Evolutionary conservation across 2,329 filamentous ascomycete species (phyloP).

Genomic region (Botryosphaeria agaves): DNA sequence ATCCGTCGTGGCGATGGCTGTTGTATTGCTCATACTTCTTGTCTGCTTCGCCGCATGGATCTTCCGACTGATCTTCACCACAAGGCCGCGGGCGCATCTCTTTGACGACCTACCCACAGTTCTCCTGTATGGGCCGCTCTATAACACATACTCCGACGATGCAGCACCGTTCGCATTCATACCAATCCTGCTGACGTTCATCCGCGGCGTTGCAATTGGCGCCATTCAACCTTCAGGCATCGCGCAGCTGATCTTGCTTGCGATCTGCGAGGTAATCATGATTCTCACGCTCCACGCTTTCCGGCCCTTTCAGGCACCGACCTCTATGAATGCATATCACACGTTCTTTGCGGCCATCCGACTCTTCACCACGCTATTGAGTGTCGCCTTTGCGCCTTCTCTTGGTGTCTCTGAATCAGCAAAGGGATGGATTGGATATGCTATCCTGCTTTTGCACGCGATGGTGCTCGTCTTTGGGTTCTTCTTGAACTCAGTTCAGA

Average conservation of each 20-base stretch:
- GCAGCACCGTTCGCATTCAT: slow-evolving; percentile 80
- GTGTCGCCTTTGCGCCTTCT: slow-evolving; percentile 59
- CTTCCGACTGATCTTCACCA: slow-evolving; percentile 61
- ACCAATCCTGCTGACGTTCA: slow-evolving; percentile 66
- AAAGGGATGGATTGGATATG: slow-evolving; percentile 91
- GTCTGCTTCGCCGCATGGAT: slow-evolving; percentile 63
- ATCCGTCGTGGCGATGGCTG: slow-evolving; percentile 57
- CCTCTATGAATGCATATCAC: slow-evolving; percentile 95
- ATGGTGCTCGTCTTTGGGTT: slow-evolving; percentile 80
- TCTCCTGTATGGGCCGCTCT: slow-evolving; percentile 77
- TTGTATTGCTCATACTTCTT: slow-evolving; percentile 54
- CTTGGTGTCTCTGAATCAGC: slow-evolving; percentile 60
- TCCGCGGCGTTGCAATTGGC: slow-evolving; percentile 79
- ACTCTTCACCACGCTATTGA: slow-evolving; percentile 42
- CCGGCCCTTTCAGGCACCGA: slow-evolving; percentile 74
- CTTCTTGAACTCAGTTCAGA: slow-evolving; percentile 81
- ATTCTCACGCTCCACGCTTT: slow-evolving; percentile 79
- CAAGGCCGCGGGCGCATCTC: slow-evolving; percentile 66
- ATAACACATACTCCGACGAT: slow-evolving; percentile 94
- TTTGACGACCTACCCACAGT: slow-evolving; percentile 90
- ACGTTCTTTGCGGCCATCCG: slow-evolving; percentile 66
- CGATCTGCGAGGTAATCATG: slow-evolving; percentile 85
- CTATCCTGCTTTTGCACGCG: slow-evolving; percentile 72
- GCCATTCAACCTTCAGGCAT: slow-evolving; percentile 87
- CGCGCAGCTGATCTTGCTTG: slow-evolving; percentile 78